Base-by-base conservation (phyloP, 768 basidiomycete species). In the Tylopilus subfusipes region DNA sequence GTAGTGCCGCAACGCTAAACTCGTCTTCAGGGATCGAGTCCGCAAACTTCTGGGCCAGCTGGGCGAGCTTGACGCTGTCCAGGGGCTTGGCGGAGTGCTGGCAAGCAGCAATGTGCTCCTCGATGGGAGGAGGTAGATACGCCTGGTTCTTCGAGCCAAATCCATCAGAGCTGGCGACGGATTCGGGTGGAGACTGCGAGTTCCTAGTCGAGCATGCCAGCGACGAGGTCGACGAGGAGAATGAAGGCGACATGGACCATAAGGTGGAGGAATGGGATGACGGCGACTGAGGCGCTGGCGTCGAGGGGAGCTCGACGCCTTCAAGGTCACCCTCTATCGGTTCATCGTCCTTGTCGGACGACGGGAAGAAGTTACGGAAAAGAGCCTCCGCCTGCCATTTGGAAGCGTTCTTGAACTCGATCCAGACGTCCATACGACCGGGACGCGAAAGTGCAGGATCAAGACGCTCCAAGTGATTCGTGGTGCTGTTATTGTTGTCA, bases 391-490 rank as follows among this genome's bases (percentile, higher is more conserved):
- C 90, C 66, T 94, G 91, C 82, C 85, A 86, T 60, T 85, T 85
- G 56, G 83, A 86, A 31, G 93, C 87, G 57, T 89, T 85, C 76
- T 85, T 88, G 76, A 95, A 95, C 69, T 93, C 89, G 43, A 95
- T 80, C 85, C 90, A 91, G 9, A 96, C 89, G 64, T 95, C 93
- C 88, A 91, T 90, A 27, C 89, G 86, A 18, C 93, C 93, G 6
- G 93, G 91, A 50, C 93, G 86, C n/a, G 86, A 89, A 12, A 96
- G 82, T 0, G 93, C 93, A 5, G 92, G 90, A 62, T 96, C 93
- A 1, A 96, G 80, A 31, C 87, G 82, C 63, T 94, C 90, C n/a
- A 93, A 76, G 64, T 95, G 93, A 70, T 95, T 95, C 12, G 90
- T 93, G 18, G 90, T 93, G 0, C 90, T 91, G 60, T 14, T 39